These are phyloP conservation scores for Alternaria incomplexa DNA, from an alignment of 2,329 filamentous ascomycete genomes.

Conservation along the genomic window DNA sequence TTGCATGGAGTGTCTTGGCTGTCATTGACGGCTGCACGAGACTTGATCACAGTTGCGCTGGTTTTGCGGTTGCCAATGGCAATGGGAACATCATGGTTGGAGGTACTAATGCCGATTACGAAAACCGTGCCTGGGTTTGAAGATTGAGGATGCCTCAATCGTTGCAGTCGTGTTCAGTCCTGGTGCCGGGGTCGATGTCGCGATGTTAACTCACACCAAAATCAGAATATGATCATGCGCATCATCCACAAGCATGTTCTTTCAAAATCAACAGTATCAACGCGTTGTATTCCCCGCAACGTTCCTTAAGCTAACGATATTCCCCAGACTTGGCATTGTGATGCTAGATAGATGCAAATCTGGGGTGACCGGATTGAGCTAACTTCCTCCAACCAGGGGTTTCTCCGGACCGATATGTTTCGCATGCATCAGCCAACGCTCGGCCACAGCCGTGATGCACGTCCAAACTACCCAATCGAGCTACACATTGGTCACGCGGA, in stretches of 20 bases:
- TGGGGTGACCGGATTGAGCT: not conserved
- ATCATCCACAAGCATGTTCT: not conserved
- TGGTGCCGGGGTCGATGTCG: not conserved
- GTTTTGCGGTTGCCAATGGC: conserved; percentile 6
- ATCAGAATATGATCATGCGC: not conserved
- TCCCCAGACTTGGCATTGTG: conserved; percentile 10
- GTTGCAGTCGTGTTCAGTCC: not conserved
- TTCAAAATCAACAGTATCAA: not conserved
- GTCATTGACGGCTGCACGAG: conserved; percentile 12
- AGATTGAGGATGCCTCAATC: not conserved
- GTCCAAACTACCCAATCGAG: not conserved
- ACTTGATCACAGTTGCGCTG: conserved; percentile 2
- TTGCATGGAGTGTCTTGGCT: conserved; percentile 10
- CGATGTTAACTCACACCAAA: not conserved
- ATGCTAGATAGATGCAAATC: not conserved
- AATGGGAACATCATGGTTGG: conserved; percentile 11
- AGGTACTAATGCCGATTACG: conserved; percentile 2
- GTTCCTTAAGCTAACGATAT: not conserved
- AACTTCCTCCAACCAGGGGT: conserved; percentile 25
- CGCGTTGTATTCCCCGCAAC: not conserved
- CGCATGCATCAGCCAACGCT: not conserved
- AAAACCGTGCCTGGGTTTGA: not conserved
- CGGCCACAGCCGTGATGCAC: not conserved
- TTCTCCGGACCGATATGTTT: conserved; percentile 14
- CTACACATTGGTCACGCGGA: not conserved